Evolutionary conservation across 192 early-diverging fungal genomes (phyloP).

Genomic region (Rhizoclosmatium globosum): DNA sequence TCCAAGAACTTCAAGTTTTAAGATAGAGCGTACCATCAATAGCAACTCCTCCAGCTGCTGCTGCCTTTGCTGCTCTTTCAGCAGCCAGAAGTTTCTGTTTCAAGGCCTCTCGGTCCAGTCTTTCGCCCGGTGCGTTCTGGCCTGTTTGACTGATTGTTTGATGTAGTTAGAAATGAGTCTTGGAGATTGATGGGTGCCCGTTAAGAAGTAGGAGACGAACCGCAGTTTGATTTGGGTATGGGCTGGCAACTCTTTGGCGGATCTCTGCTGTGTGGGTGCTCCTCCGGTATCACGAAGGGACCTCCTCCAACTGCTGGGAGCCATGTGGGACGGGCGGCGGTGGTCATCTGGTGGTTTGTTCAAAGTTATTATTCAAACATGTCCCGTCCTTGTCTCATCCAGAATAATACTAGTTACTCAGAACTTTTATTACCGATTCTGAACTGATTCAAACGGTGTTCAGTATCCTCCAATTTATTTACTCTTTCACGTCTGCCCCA

Average conservation of each 20-base stretch:
- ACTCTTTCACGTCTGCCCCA: neutral
- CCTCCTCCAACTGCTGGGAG: constrained; percentile 62
- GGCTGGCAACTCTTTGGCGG: constrained; percentile 45
- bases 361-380: no score
- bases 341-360: constrained; percentile 12
- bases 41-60: constrained; percentile 21
- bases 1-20: neutral
- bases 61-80: constrained; percentile 43
- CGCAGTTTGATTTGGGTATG: constrained; percentile 60
- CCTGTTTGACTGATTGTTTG: constrained; percentile 42
- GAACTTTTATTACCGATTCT: no score
- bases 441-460: no score
- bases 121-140: constrained; percentile 56
- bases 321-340: constrained; percentile 55
- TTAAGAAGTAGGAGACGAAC: neutral
- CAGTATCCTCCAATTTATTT: no score
- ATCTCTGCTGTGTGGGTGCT: constrained; percentile 44
- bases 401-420: no score
- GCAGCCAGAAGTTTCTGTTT: constrained; percentile 47
- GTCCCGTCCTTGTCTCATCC: no score
- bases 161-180: neutral
- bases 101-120: constrained; percentile 39
- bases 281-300: constrained; percentile 53
- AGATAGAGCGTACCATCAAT: constrained; percentile 21
- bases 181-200: neutral